A percentile compares a stretch with the other conserved stretches of the same genome.
phyloP scores from a whole-genome alignment of 345 rosid species.

The Sonneratia caseolaris region DNA sequence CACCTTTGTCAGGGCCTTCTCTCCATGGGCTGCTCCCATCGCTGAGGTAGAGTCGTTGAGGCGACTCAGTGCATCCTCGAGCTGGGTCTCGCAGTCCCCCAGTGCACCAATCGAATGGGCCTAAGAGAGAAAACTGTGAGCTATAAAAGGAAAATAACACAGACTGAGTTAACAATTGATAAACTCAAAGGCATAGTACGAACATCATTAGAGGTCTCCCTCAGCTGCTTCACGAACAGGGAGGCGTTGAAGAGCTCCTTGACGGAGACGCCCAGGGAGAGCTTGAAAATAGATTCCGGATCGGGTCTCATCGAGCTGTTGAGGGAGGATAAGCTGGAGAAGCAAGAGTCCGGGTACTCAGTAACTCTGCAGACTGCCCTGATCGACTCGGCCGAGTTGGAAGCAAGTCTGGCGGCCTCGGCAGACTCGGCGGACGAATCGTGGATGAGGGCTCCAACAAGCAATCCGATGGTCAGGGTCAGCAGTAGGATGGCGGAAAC shows the following conservation, averaged over 20 bases:
- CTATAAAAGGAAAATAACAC: not conserved
- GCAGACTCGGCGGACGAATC: conserved; percentile 19
- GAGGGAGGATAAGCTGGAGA: conserved; percentile 39
- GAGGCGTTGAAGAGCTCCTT: conserved; percentile 24
- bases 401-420: conserved; percentile 7
- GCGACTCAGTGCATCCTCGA: conserved; percentile 43
- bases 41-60: conserved; percentile 15
- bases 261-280: conserved; percentile 34
- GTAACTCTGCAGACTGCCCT: conserved; percentile 47
- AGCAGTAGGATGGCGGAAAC: conserved; percentile 30
- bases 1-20: conserved; percentile 4
- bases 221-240: conserved; percentile 17
- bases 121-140: not conserved
- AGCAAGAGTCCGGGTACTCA: conserved; percentile 35
- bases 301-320: conserved; percentile 26
- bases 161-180: not conserved
- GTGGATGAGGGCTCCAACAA: conserved; percentile 19
- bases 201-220: conserved; percentile 13
- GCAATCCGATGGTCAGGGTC: conserved; percentile 22
- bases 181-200: not conserved
- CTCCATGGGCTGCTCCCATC: conserved; percentile 3
- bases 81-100: conserved; percentile 37
- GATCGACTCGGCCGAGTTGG: conserved; percentile 24
- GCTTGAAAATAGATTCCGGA: conserved; percentile 50
- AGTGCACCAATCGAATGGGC: conserved; percentile 36